These are phyloP conservation scores for Phaeomoniella chlamydospora DNA, from an alignment of 2,329 filamentous ascomycete genomes.

Conservation along the genomic window DNA sequence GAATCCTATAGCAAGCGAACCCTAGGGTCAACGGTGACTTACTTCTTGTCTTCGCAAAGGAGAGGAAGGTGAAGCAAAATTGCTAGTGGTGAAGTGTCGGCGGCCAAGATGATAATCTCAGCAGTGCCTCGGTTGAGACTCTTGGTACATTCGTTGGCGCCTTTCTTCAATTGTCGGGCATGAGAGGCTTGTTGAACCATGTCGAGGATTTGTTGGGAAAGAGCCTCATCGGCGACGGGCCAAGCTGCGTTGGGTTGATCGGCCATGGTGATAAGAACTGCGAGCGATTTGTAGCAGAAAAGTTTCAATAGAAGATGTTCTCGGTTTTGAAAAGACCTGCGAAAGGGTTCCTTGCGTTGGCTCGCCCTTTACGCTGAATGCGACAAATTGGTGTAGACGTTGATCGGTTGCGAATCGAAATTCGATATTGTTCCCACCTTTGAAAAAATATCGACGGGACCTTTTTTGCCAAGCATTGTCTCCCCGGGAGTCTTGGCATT, in stretches of 20 bases:
- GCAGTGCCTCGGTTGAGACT: conserved; percentile 80
- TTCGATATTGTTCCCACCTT: no score
- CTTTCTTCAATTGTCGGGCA: conserved; percentile 64
- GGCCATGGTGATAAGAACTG: no score
- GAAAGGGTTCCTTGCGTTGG: conserved; percentile 29
- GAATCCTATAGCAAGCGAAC: not conserved
- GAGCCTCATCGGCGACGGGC: conserved; percentile 49
- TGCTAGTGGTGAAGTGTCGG: conserved; percentile 49
- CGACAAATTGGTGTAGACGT: conserved; percentile 7
- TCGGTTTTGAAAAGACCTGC: no score
- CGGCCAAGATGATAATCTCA: conserved; percentile 79
- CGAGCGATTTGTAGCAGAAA: no score
- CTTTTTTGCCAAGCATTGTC: no score
- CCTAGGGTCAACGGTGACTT: not conserved
- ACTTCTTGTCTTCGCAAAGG: conserved; percentile 61
- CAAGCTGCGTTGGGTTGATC: no score
- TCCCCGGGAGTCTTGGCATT: no score
- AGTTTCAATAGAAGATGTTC: no score
- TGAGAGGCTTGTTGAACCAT: conserved; percentile 52
- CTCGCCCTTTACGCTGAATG: conserved; percentile 22
- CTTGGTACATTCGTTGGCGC: conserved; percentile 65
- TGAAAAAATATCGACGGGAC: no score
- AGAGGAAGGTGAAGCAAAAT: conserved; percentile 68
- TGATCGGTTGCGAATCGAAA: conserved; percentile 7
- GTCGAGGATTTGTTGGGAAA: conserved; percentile 63